Conservation (phyloP, 2,329 filamentous ascomycete genomes). For the Fusarium setosum region DNA sequence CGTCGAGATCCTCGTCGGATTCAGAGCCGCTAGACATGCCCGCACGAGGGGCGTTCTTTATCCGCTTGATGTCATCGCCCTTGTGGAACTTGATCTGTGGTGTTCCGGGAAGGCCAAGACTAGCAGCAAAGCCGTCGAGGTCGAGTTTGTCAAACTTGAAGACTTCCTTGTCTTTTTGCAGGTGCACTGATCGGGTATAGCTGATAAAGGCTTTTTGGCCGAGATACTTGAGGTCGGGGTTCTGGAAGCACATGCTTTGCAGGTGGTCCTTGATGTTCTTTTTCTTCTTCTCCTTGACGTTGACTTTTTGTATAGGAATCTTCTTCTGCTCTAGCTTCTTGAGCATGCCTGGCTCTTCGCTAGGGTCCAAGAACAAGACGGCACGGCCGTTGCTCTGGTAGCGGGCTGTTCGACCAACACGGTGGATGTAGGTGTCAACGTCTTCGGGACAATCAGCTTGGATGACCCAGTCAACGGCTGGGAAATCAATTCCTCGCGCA, state of each 20-base stretch:
- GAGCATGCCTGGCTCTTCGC: constrained; percentile 92
- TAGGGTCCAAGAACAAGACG: constrained; percentile 91
- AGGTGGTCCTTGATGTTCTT: constrained; percentile 85
- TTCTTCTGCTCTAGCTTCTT: constrained; percentile 88
- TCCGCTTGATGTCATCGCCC: constrained; percentile 85
- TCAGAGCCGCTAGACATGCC: constrained; percentile 72
- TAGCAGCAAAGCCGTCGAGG: constrained; percentile 86
- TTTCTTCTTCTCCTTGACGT: constrained; percentile 90
- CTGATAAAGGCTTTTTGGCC: constrained; percentile 96
- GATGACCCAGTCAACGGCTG: constrained; percentile 98
- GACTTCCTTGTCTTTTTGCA: constrained; percentile 92
- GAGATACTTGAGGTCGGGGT: constrained; percentile 92
- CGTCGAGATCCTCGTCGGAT: constrained; percentile 64
- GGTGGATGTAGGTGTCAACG: constrained; percentile 96
- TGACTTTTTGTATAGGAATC: constrained; percentile 87
- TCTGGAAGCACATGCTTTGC: constrained; percentile 96
- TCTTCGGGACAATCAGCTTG: constrained; percentile 98
- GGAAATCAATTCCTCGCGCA: constrained; percentile 93
- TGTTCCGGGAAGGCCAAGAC: constrained; percentile 88
- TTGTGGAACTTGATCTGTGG: constrained; percentile 95
- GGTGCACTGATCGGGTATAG: constrained; percentile 84
- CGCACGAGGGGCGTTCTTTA: constrained; percentile 86
- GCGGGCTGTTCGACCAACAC: constrained; percentile 92
- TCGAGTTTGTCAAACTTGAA: constrained; percentile 88
- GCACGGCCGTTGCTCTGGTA: constrained; percentile 90